Conservation (phyloP, 1,139 yeast species). For the Geotrichum australiense region DNA sequence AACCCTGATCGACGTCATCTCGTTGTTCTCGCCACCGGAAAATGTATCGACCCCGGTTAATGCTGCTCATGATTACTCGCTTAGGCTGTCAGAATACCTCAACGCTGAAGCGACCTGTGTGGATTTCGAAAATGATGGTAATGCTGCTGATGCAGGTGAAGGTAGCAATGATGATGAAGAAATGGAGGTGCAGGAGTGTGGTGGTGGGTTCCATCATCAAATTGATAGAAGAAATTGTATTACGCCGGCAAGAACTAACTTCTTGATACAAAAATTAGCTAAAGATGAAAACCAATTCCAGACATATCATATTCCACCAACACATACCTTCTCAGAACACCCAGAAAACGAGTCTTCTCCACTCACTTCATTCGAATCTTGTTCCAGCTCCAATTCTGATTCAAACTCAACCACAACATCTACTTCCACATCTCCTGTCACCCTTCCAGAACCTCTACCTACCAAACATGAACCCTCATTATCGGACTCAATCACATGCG, state of each 20-base stretch:
- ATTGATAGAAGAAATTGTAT: conserved; percentile 2
- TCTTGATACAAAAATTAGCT: conserved; percentile 1
- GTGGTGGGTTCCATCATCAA: neutral
- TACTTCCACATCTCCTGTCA: conserved; percentile 2
- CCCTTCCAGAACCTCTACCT: neutral
- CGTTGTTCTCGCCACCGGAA: neutral
- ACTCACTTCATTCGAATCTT: neutral
- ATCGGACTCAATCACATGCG: neutral
- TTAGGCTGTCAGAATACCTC: conserved; percentile 13
- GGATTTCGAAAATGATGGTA: neutral
- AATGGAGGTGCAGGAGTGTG: too few species aligned
- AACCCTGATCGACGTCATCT: conserved; percentile 1
- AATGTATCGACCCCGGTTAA: conserved; percentile 13
- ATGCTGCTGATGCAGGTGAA: neutral
- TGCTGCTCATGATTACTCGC: conserved; percentile 15
- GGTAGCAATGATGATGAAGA: neutral
- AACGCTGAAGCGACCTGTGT: too few species aligned
- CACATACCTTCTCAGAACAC: neutral
- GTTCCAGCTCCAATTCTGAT: too few species aligned
- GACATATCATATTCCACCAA: too few species aligned
- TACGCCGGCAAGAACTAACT: conserved; percentile 12
- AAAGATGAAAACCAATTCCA: neutral
- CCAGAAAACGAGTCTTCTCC: neutral
- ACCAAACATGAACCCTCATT: neutral
- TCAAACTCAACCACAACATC: conserved; percentile 1